Percentiles rank a stretch among this genome's conserved stretches.
Conservation (phyloP, 768 basidiomycete genomes). For the Suillus occidentalis region DNA sequence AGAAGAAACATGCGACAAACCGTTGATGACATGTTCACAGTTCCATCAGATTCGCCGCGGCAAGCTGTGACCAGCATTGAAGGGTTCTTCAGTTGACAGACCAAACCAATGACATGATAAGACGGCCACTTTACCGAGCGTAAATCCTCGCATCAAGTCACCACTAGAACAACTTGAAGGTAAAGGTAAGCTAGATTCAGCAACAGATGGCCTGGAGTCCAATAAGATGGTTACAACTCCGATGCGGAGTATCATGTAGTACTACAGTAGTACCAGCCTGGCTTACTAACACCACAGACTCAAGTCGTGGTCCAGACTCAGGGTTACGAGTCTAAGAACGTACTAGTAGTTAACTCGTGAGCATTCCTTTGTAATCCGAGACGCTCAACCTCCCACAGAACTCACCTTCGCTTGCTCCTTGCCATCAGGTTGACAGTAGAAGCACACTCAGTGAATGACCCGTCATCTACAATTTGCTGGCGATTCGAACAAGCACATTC, state of each 20-base stretch:
- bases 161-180: no score
- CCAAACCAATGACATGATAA: background rate
- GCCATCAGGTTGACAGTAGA: background rate
- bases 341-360: background rate
- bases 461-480: background rate
- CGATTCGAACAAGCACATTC: background rate
- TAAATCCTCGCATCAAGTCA: background rate
- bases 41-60: background rate
- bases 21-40: background rate
- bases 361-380: background rate
- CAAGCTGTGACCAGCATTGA: background rate
- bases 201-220: background rate
- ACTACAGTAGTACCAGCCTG: no score
- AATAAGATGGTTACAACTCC: background rate
- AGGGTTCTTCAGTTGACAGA: background rate
- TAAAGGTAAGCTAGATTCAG: background rate
- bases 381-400: background rate
- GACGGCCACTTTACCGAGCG: background rate
- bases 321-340: no score
- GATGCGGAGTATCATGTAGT: background rate
- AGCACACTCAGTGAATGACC: background rate
- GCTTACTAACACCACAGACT: no score
- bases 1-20: background rate
- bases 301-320: no score
- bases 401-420: no score